Conservation (phyloP, 129 eudicot genomes). For the Saposhnikovia divaricata region DNA sequence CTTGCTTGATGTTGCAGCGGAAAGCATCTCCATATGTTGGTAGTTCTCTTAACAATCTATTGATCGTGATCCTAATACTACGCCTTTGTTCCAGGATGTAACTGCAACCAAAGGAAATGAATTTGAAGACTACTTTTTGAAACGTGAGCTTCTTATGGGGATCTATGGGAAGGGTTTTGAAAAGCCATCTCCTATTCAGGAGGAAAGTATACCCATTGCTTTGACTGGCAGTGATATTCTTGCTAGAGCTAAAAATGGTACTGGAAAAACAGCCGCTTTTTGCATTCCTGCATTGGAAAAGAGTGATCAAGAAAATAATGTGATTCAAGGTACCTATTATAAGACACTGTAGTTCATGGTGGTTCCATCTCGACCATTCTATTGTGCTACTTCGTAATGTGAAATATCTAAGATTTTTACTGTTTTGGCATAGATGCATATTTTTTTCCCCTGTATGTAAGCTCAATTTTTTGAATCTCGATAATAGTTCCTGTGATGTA, state of each 20-base stretch:
- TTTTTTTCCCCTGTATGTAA: not conserved
- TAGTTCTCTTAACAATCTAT: not conserved
- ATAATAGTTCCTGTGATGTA: not conserved
- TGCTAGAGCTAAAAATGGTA: conserved; percentile 98
- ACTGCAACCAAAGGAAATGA: conserved; percentile 98
- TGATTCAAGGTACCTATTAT: conserved; percentile 62
- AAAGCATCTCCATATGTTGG: not conserved
- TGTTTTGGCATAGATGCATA: not conserved
- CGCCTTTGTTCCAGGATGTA: conserved; percentile 51
- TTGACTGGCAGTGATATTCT: conserved; percentile 95
- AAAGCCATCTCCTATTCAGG: conserved; percentile 96
- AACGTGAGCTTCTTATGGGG: conserved; percentile 93
- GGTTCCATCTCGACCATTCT: conserved; percentile 10
- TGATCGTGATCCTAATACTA: not conserved
- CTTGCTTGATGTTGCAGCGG: not conserved
- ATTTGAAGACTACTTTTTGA: conserved; percentile 94
- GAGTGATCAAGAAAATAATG: conserved; percentile 80
- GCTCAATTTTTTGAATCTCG: not conserved
- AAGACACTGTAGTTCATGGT: not conserved
- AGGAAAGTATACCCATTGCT: conserved; percentile 99
- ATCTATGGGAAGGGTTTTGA: conserved; percentile 97
- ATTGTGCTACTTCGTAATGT: not conserved
- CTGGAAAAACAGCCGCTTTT: conserved; percentile 98
- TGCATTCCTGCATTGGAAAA: conserved; percentile 97
- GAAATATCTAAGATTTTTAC: not conserved